Evolutionary conservation across 768 basidiomycete species (phyloP), one percentile per base, ranked within the genome.

Genomic region (Lenzites betulinus): DNA sequence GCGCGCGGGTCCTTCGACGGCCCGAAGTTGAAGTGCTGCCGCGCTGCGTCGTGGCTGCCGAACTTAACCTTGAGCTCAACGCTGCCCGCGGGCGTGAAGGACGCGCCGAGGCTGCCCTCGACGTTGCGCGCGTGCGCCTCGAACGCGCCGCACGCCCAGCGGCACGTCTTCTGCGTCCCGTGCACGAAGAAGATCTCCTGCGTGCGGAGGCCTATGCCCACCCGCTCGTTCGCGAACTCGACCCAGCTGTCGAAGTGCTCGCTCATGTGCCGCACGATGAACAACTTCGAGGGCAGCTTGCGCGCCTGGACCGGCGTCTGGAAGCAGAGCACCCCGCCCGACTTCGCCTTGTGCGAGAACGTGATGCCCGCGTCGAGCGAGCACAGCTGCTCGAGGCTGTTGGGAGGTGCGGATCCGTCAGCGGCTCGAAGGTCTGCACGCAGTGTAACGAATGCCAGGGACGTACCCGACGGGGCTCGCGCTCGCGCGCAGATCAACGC

Each of bases 191-290:
- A n/a, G 39, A 58, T 50, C 30, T 58, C 56, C 23, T 50, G 25
- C 11, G 48, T 20, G 7, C 20, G 25, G 12, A 58, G 48, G n/a
- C 41, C 38, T 5, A 58, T 22, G 3, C 56, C 39, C 12, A 23
- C 11, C 39, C 20, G n/a, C 1, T 56, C 23, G 36, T 49, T 50
- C 18, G 56, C 56, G 20, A 58, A 58, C 20, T 58, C 48, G 49
- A 50, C 39, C 56, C 56, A 58, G 39, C 25, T 41, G 5, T 58
- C 56, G 39, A 58, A 50, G 39, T 58, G 50, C 26, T 43, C 36
- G 25, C 25, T 7, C 56, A 58, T 58, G 25, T 58, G 51, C 7
- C 35, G 39, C 20, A 50, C 48, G 38, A 58, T 46, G 20, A 28
- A 26, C 2, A 28, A 28, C 33, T 35, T 54, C 23, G 53, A 44